These are phyloP conservation scores for Centaurea solstitialis DNA, from an alignment of 129 eudicot genomes.

Conservation along the genomic window DNA sequence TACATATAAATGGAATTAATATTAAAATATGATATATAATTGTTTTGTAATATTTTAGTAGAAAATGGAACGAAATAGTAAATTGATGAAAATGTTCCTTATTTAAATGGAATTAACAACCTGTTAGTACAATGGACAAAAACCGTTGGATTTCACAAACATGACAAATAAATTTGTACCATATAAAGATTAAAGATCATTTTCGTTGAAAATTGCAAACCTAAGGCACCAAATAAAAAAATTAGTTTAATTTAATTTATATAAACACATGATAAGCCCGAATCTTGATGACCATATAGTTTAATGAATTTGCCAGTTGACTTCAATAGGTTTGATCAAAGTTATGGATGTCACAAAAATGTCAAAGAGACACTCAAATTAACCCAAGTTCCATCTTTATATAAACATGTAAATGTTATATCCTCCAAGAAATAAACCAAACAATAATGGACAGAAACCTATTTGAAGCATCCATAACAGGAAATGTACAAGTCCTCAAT, in stretches of 20 bases:
- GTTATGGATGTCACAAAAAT: slow-evolving; percentile 2
- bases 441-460: slow-evolving; percentile 23
- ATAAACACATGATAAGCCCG: not conserved
- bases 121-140: not conserved
- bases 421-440: not conserved
- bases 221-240: not conserved
- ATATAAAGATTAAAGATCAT: not conserved
- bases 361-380: slow-evolving; percentile 15
- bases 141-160: not conserved
- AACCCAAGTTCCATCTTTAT: slow-evolving; percentile 4
- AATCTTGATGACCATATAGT: not conserved
- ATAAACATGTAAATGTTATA: not conserved
- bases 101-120: too few species aligned
- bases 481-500: slow-evolving; percentile 26
- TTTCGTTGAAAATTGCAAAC: not conserved
- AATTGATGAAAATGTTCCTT: not conserved
- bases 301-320: slow-evolving; percentile 20
- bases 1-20: too few species aligned
- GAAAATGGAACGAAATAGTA: too few species aligned
- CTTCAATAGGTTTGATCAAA: slow-evolving; percentile 13
- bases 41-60: too few species aligned
- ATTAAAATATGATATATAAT: too few species aligned
- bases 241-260: not conserved
- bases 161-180: too few species aligned
- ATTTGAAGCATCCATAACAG: slow-evolving; percentile 28